These are phyloP conservation scores for Centella asiatica DNA, from an alignment of 129 eudicot genomes.

Conservation along the genomic window DNA sequence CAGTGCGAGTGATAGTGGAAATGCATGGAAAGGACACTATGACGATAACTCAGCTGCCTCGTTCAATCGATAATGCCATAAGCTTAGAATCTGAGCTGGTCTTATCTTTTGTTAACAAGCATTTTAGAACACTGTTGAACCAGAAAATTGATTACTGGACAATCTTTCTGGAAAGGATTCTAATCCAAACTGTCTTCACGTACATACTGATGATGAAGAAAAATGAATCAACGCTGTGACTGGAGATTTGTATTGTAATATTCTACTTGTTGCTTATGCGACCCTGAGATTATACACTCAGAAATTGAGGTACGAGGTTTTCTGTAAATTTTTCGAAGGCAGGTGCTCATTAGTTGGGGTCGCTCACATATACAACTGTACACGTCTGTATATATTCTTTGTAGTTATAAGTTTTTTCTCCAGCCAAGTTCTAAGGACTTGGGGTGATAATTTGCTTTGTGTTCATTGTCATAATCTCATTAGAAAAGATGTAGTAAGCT, in stretches of 20 bases:
- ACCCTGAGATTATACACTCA: too few species aligned
- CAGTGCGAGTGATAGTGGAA: slow-evolving; percentile 80
- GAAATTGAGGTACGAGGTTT: background rate
- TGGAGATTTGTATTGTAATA: too few species aligned
- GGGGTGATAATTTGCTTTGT: too few species aligned
- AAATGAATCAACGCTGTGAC: too few species aligned
- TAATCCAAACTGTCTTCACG: too few species aligned
- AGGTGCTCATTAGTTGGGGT: background rate
- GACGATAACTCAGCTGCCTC: slow-evolving; percentile 77
- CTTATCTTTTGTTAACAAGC: background rate
- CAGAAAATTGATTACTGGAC: background rate
- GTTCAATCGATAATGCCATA: slow-evolving; percentile 39
- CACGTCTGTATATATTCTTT: background rate
- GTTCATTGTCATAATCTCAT: too few species aligned
- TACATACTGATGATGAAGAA: too few species aligned
- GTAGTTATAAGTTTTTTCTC: background rate
- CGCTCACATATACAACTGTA: background rate
- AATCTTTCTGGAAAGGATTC: too few species aligned
- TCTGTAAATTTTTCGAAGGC: background rate
- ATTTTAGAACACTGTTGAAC: background rate
- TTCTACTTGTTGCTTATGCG: too few species aligned
- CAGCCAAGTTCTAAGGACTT: too few species aligned
- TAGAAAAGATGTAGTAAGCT: too few species aligned
- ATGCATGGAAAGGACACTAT: slow-evolving; percentile 70
- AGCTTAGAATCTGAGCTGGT: slow-evolving; percentile 7